Evolutionary conservation across 331 rosid species (phyloP), one percentile per base, ranked within the genome.

Genomic region (Malus hybrid): DNA sequence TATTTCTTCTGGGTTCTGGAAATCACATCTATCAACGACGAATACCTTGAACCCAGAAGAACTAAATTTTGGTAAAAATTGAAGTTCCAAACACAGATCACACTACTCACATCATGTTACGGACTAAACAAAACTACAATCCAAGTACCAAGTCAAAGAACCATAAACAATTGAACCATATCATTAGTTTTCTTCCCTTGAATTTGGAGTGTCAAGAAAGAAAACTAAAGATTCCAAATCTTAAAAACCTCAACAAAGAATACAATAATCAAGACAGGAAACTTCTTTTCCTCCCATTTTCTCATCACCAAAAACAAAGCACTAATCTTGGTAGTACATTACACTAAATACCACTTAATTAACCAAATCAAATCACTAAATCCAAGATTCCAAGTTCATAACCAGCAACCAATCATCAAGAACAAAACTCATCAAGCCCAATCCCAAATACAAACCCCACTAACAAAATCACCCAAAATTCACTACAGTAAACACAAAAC

Each of bases 331-430:
- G 44, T 39, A 22, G 59, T 2, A n/a, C 32, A 71, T 66, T 77
- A 29, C 27, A 61, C 62, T 61, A 39, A 66, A 6, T 9, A 27
- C 70, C 65, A 78, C 81, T 46, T 18, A 79, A 73, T 72, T 29
- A 75, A 76, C 81, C 75, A 77, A 83, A 32, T 83, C 36, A 71
- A 70, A 42, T 60, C 68, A 34, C 71, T n/a, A 55, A 80, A 73
- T 72, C 76, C 32, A 22, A 76, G 27, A 39, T 57, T 56, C 59
- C 44, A 31, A 64, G 33, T 64, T 39, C 54, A 67, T n/a, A 20
- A 67, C 55, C 71, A 39, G 24, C 55, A 67, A 67, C 18, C 32
- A 36, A 67, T 19, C 71, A 20, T 20, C 59, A 52, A 39, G 18
- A 73, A 42, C 76, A 73, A 66, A 75, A 70, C 83, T 79, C 1